Evolutionary conservation across 768 basidiomycete genomes (phyloP).

Genomic region (Daedaleopsis sinensis): DNA sequence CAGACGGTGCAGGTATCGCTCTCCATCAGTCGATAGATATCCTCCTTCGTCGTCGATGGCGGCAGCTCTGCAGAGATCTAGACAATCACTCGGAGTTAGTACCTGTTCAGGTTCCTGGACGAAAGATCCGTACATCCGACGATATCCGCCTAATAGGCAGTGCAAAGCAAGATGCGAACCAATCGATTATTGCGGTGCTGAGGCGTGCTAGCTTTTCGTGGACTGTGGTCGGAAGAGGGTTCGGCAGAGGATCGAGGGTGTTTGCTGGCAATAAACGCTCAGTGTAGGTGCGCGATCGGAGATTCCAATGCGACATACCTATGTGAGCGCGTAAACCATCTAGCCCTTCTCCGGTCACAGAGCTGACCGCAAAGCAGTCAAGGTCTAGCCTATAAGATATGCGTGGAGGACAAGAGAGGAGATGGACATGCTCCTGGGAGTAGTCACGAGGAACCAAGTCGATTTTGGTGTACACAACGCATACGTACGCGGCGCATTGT

Average conservation of each 20-base stretch:
- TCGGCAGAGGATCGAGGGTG: neutral
- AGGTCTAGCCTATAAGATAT: neutral
- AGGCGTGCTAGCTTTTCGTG: neutral
- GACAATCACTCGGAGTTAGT: neutral
- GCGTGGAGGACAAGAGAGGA: neutral
- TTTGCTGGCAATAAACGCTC: neutral
- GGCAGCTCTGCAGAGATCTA: neutral
- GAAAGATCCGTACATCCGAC: neutral
- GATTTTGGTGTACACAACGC: neutral
- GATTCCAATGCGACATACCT: neutral
- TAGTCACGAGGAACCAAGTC: neutral
- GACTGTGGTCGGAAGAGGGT: neutral
- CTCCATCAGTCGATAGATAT: neutral
- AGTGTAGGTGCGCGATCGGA: neutral
- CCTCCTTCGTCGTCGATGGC: neutral
- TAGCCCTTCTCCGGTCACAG: neutral
- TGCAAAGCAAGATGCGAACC: neutral
- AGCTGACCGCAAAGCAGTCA: neutral
- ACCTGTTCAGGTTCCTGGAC: neutral
- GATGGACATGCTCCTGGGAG: neutral
- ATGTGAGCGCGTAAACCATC: neutral
- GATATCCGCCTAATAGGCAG: neutral
- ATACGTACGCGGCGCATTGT: neutral
- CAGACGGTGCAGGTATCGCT: neutral
- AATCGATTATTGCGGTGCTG: neutral